Base-by-base conservation (phyloP, 2,329 filamentous ascomycete species). In the Colletotrichum sp. region DNA sequence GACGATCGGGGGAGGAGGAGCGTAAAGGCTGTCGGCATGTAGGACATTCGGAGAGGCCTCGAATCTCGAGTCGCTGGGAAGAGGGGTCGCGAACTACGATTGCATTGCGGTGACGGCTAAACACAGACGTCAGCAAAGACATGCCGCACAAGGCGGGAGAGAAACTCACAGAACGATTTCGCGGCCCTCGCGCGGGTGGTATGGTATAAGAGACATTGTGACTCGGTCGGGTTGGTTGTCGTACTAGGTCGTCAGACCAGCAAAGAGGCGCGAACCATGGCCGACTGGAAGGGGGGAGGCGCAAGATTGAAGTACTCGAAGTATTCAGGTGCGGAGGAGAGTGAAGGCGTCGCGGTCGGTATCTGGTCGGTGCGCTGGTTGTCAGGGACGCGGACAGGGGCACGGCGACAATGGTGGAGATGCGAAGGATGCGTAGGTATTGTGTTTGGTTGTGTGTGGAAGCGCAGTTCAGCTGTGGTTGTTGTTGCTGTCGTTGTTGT, bases 1-100 rank as follows among this genome's bases (percentile, higher is more conserved):
- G 83, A 36, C 87, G 85, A 27, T 91, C 89, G 69, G 89, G 85
- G 55, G 90, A 89, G 44, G 82, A 83, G 52, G 83, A 84, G 78
- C 89, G 83, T 84, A 93, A 90, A 22, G 95, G 92, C 69, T 95
- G 94, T 83, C 96, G 95, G 83, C 96, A 98, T 81, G 95, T 95
- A n/a, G 98, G 97, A 82, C 98, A 99, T 82, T 96, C 92, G 75
- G 92, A 91, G 74, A 96, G 87, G 76, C 89, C 93, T 77, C 95
- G 93, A 68, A 98, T 94, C 80, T 95, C 95, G 78, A 99, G 92
- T 80, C 96, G 95, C 78, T 93, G 94, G 8, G 96, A 98, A 34
- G 92, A 90, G 63, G 93, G 94, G 86, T 99, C 96, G 82, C 95
- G 96, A 49, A 99, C 93, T 61, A 99, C 97, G 73, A 99, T 93